Base-by-base conservation (phyloP, 139 green algal genomes). In the Bryopsis sp. region DNA sequence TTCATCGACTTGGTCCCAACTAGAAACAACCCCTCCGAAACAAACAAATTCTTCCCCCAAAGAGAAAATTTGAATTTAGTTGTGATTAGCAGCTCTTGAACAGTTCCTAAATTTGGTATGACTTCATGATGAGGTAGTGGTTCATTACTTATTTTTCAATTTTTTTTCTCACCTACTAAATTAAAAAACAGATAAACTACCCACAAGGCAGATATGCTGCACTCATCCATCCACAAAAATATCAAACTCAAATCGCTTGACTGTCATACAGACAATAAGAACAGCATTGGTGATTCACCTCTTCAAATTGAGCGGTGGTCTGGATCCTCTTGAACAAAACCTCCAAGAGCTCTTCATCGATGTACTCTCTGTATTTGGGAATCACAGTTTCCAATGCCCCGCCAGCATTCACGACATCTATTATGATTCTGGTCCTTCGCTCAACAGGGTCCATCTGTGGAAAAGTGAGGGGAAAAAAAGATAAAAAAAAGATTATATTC, bases 361-460 rank as follows among this genome's bases (percentile, higher is more conserved):
- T 32, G 19, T 69, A 50, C 3, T 69, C 62, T 8, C 39, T 19
- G 26, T 69, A 54, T 22, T 28, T 28, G n/a, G n/a, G 15, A 33
- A 8, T 26, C 6, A 36, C 50, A 5, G 15, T 11, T 26, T 5
- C 8, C 8, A 61, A 43, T 47, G 58, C 35, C n/a, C 37, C 7
- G 22, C 62, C 62, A 31, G 62, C 62, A 57, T 69, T 69, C 26
- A 69, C 62, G 39, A 69, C n/a, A 5, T 69, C 62, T 3, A 69
- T 38, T 19, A 69, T 69, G 37, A 69, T 57, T 33, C 11, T 31
- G 48, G 62, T 54, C 37, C 5, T 50, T 31, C 62, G 35, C 43
- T 8, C 4, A 24, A 37, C 37, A 32, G 62, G 62, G 28, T 65
- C 58, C 58, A 65, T 46, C 28, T 61, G 15, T 19, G 8, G 6